phyloP scores from a whole-genome alignment of 225 moss, liverwort and hornwort genomes.

The Polytrichum commune region DNA sequence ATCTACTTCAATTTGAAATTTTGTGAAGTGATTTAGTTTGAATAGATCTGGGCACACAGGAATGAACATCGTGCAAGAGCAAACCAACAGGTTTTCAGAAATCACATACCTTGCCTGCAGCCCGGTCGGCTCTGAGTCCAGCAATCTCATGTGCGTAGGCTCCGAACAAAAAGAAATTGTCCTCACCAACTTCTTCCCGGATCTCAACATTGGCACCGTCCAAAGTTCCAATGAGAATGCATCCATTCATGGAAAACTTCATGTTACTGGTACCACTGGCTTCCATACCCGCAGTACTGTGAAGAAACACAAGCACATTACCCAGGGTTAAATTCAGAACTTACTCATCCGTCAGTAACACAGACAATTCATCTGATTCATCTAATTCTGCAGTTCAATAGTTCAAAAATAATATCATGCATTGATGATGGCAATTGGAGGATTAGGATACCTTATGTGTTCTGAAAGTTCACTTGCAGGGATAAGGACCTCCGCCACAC shows the following conservation, averaged over 20 bases:
- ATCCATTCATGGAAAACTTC: constrained; percentile 94
- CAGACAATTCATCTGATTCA: no score
- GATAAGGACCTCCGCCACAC: constrained; percentile 95
- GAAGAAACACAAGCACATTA: neutral
- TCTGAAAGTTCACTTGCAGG: constrained; percentile 94
- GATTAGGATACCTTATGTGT: constrained; percentile 70
- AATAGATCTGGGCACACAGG: neutral
- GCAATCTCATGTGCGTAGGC: constrained; percentile 70
- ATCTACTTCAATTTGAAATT: neutral
- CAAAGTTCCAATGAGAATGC: constrained; percentile 86
- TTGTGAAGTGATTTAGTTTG: neutral
- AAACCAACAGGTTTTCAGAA: neutral
- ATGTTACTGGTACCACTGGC: constrained; percentile 99
- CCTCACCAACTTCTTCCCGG: constrained; percentile 86
- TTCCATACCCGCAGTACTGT: constrained; percentile 96
- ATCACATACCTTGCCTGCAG: constrained; percentile 70
- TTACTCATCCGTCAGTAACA: no score
- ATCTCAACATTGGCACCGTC: constrained; percentile 96
- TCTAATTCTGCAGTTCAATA: no score
- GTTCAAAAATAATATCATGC: no score
- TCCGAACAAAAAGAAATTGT: constrained; percentile 94
- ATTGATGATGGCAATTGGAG: no score
- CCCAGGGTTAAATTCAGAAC: neutral
- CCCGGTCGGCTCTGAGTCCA: constrained; percentile 68
- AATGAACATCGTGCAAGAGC: neutral